Base-by-base conservation (phyloP, 1,284 basidiomycete species). In the Melampsora abietis-canadensis region DNA sequence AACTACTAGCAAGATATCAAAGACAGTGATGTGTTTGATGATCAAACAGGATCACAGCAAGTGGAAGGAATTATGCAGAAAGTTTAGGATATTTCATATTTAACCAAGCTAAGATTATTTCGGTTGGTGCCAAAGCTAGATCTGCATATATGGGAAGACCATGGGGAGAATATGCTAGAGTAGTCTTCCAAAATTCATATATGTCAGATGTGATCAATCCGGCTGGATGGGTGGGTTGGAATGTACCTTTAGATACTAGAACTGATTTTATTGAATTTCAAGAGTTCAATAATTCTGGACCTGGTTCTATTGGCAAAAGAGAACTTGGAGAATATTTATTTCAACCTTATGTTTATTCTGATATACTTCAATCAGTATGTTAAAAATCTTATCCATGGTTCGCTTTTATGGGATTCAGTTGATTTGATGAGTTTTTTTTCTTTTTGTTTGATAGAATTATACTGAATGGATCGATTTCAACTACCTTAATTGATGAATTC, bases 131-230 rank as follows among this genome's bases (percentile, higher is more conserved):
- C 6, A 44, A 15, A 66, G 17, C 62, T n/a, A n/a, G 34, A 4
- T 59, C 70, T 44, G 63, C 63, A n/a, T 73, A 60, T 44, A 27
- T 73, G 6, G 70, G 70, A 17, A 61, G 70, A 24, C 70, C 70
- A 19, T 73, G 70, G 70, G 48, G 61, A 34, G 14, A 10, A 12
- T 60, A 8, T 12, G 70, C 70, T 30, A 51, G 61, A 14, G 70
- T 73, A n/a, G 64, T 37, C 14, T 73, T 44, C 21, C 70, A 73
- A 30, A 54, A 40, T 60, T 73, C 61, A 27, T 24, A 48, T 21
- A 21, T 73, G 48, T 73, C 70, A 21, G 30, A 73, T 27, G 54
- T 73, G 8, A 44, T 73, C 8, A 65, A 65, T 54, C 70, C 62
- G 21, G 70, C 48, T 27, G 70, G 70, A 30, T 73, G 63, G 70